Evolutionary conservation across 2,329 filamentous ascomycete genomes (phyloP).

Genomic region (Cladophialophora exuberans): DNA sequence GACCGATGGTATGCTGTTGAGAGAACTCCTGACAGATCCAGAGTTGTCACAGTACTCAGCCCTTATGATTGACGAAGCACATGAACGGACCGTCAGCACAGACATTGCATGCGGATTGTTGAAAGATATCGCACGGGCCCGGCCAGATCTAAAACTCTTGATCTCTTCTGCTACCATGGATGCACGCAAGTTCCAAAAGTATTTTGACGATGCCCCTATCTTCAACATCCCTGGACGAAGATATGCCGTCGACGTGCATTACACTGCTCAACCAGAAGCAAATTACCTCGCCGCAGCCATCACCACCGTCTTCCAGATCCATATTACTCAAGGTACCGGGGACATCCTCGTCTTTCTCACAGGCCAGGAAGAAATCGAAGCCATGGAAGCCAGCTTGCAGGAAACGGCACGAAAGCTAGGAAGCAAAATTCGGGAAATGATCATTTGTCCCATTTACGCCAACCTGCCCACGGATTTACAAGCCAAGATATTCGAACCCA

Average conservation of each 20-base stretch:
- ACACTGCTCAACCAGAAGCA: conserved; percentile 85
- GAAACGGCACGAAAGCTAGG: conserved; percentile 88
- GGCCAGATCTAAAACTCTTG: conserved; percentile 84
- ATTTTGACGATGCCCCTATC: conserved; percentile 90
- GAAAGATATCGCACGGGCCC: conserved; percentile 81
- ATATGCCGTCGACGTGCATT: conserved; percentile 89
- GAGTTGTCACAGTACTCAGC: conserved; percentile 80
- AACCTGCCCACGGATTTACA: conserved; percentile 90
- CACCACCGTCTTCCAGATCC: conserved; percentile 93
- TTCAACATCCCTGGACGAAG: conserved; percentile 91
- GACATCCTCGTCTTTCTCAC: conserved; percentile 95
- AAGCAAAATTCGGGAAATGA: conserved; percentile 78
- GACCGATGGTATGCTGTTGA: conserved; percentile 93
- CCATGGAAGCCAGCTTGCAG: conserved; percentile 78
- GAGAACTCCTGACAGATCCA: conserved; percentile 88
- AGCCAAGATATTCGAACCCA: conserved; percentile 91
- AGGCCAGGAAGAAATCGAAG: conserved; percentile 94
- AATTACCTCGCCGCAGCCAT: conserved; percentile 92
- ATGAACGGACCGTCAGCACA: conserved; percentile 88
- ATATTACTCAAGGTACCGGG: conserved; percentile 78
- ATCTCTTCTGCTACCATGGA: conserved; percentile 96
- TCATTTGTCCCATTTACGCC: conserved; percentile 92
- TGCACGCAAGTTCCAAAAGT: conserved; percentile 85
- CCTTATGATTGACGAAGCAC: conserved; percentile 96
- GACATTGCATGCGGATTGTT: conserved; percentile 87